A percentile compares a stretch with the other conserved stretches of the same genome.
Evolutionary conservation across 305 asterid genomes (phyloP).

Genomic region (Stenogyne calaminthoides): DNA sequence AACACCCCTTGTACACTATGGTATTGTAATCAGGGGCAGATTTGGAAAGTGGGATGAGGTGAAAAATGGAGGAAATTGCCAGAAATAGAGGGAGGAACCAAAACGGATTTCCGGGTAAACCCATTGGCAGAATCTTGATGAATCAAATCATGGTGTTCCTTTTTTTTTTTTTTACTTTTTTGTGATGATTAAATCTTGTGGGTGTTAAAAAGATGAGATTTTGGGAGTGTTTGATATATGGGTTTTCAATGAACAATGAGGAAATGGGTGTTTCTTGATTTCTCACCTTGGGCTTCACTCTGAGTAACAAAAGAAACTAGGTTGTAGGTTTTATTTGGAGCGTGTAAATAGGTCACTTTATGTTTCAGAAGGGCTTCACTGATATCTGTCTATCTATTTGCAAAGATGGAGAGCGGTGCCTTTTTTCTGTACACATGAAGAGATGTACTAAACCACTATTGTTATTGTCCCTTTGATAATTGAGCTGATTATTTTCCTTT

Average conservation of each 20-base stretch:
- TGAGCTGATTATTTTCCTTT: neutral
- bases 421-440: constrained; percentile 23
- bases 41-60: constrained; percentile 46
- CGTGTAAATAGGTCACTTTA: constrained; percentile 28
- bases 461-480: constrained; percentile 24
- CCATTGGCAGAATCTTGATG: constrained; percentile 55
- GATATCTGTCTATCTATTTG: constrained; percentile 18
- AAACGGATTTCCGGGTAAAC: constrained; percentile 42
- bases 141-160: constrained; percentile 44
- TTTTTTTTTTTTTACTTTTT: neutral
- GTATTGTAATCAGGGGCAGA: constrained; percentile 65
- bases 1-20: constrained; percentile 87
- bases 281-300: constrained; percentile 30
- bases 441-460: constrained; percentile 23
- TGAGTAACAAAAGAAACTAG: constrained; percentile 5
- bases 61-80: constrained; percentile 36
- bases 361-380: constrained; percentile 25
- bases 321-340: constrained; percentile 16
- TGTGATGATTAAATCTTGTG: constrained; percentile 2
- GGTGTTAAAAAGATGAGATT: constrained; percentile 22
- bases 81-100: constrained; percentile 40
- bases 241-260: constrained; percentile 29
- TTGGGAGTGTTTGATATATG: constrained; percentile 35
- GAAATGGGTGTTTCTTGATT: constrained; percentile 33
- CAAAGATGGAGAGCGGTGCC: constrained; percentile 28